A percentile compares a stretch with the other conserved stretches of the same genome.
Conservation (phyloP, 331 rosid genomes). For the Arachis monticola region DNA sequence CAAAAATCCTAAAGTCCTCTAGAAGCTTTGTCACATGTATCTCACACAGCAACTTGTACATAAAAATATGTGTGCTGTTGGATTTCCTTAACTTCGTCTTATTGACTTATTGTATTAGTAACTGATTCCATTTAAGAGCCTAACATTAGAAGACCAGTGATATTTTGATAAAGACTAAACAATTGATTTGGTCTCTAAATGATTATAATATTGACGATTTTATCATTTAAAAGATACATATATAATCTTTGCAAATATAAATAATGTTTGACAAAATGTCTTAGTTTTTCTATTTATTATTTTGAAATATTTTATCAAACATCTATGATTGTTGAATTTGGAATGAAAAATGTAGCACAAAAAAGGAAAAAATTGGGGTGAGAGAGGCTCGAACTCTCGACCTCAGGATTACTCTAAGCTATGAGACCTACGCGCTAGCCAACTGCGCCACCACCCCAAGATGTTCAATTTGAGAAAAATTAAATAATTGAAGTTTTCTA, state of each 20-base stretch:
- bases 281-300: too few relatives aligned
- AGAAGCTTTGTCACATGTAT: background rate
- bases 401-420: constrained; percentile 91
- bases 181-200: too few relatives aligned
- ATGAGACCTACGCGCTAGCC: constrained; percentile 99
- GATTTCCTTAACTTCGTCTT: background rate
- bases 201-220: too few relatives aligned
- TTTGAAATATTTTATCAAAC: too few relatives aligned
- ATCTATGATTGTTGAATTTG: too few relatives aligned
- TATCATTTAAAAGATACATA: too few relatives aligned
- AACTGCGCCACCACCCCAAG: constrained; percentile 95
- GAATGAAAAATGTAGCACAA: too few relatives aligned
- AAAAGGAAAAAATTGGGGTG: background rate
- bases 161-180: too few relatives aligned
- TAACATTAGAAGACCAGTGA: background rate
- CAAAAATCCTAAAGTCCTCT: background rate
- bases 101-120: background rate
- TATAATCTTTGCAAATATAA: too few relatives aligned
- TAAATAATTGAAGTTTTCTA: too few relatives aligned
- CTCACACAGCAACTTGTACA: constrained; percentile 27
- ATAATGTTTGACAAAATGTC: too few relatives aligned
- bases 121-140: background rate
- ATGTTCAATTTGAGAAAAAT: too few relatives aligned
- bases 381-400: constrained; percentile 96
- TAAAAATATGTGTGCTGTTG: background rate